phyloP scores from a whole-genome alignment of 169 alveolate species.

The Blepharisma undulans region DNA sequence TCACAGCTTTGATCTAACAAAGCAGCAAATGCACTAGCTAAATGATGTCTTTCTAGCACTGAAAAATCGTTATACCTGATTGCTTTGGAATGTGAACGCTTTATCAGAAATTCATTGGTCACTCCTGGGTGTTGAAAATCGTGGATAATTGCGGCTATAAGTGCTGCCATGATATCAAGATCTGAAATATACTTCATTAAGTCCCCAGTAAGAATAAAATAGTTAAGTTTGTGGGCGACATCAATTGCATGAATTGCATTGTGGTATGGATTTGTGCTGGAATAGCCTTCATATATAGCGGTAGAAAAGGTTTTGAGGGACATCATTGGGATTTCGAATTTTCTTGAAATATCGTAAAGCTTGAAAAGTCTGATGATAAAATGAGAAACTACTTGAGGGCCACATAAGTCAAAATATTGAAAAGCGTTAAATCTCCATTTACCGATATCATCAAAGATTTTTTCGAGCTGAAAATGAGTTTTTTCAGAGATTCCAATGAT shows the following conservation, averaged over 20 bases:
- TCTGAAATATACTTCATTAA: conserved; percentile 62
- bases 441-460: conserved; percentile 64
- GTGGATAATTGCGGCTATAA: conserved; percentile 62
- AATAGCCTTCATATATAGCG: conserved; percentile 49
- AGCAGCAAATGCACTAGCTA: conserved; percentile 73
- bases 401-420: conserved; percentile 48
- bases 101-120: conserved; percentile 62
- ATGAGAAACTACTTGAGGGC: conserved; percentile 49
- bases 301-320: conserved; percentile 43
- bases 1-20: conserved; percentile 59
- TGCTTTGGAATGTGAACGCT: conserved; percentile 72
- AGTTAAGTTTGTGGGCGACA: conserved; percentile 55
- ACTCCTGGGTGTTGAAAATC: conserved; percentile 83
- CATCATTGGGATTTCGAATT: conserved; percentile 58
- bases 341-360: conserved; percentile 57
- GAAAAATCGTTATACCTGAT: conserved; percentile 76
- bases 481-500: conserved; percentile 43
- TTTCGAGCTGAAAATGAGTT: conserved; percentile 46
- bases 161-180: conserved; percentile 64
- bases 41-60: conserved; percentile 82
- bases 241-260: conserved; percentile 61
- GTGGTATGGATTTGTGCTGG: conserved; percentile 69
- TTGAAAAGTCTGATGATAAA: conserved; percentile 57
- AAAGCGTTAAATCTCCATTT: conserved; percentile 68
- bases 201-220: conserved; percentile 55